Base-by-base conservation (phyloP, 306 rosid genomes). In the Elaeagnus macrophylla region DNA sequence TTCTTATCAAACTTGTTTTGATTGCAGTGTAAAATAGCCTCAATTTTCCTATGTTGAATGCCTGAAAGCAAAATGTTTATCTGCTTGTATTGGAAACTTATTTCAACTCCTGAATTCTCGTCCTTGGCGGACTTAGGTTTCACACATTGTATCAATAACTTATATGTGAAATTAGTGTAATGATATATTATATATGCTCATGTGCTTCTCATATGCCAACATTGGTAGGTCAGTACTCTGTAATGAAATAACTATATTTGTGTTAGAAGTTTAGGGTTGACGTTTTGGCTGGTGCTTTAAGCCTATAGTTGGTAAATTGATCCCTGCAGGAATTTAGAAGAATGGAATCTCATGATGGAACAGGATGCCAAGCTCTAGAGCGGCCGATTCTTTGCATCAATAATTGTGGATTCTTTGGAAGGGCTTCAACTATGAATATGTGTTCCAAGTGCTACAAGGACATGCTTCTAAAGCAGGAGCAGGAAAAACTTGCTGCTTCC, bases 391-490 rank as follows among this genome's bases (percentile, higher is more conserved):
- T 75, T 38, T 86, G 95, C 59, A 59, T 82, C 39, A 82, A 86
- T 43, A 82, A 82, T 57, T 86, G 95, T 59, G 90, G 91, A 51
- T 82, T 86, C 71, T 86, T 86, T 36, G 95, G 95, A 56, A 76
- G 91, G 70, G 85, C 79, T 12, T 72, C 83, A 32, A 82, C 95
- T 9, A 82, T 82, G 91, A 82, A 86, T 57, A 86, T 86, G 95
- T 86, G 91, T 57, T 86, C 95, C 48, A 80, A 80, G 74, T 86
- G 95, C 62, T 86, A 77, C 78, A 86, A 86, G 75, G 91, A 80
- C 79, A 70, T 50, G 56, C 62, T 75, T n/a, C 48, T 86, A 64
- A 86, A 80, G 66, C 88, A 82, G 75, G 95, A 86, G 36, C 95
- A 80, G 61, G 88, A 70, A 16, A 65, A 78, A 14, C 53, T 86